Percentiles rank a stretch among this genome's conserved stretches.
phyloP scores from a whole-genome alignment of 129 eudicot genomes.

The Flaveria trinervia region DNA sequence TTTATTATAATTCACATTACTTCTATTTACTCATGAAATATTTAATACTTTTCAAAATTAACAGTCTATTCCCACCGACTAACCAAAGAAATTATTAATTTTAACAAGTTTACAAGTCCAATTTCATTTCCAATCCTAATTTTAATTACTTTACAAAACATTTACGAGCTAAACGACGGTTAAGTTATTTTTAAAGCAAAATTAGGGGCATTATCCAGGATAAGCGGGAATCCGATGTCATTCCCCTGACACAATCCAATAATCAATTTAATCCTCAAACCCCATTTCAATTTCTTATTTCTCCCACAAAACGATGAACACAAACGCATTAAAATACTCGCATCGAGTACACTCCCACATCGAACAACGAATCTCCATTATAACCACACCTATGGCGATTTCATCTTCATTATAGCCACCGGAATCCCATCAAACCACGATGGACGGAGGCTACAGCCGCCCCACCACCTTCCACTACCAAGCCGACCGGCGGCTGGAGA shows the following conservation, averaged over 20 bases:
- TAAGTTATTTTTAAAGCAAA: no score
- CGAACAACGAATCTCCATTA: conserved; percentile 1
- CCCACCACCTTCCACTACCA: conserved; percentile 48
- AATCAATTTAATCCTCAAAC: conserved; percentile 14
- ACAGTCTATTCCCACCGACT: no score
- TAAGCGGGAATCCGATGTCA: conserved; percentile 30
- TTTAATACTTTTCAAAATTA: no score
- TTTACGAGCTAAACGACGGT: no score
- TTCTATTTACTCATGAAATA: no score
- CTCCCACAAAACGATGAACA: conserved; percentile 20
- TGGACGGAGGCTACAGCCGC: conserved; percentile 32
- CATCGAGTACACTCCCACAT: conserved; percentile 31
- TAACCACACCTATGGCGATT: neutral
- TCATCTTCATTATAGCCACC: no score
- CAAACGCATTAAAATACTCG: neutral
- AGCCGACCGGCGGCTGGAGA: conserved; percentile 51
- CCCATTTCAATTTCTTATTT: neutral
- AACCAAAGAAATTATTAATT: no score
- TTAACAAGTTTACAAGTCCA: no score
- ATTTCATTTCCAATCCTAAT: no score
- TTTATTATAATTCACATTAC: no score
- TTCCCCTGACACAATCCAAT: conserved; percentile 27
- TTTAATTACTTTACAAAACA: no score
- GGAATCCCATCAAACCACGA: neutral
- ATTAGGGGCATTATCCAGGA: conserved; percentile 1